A percentile compares a stretch with the other conserved stretches of the same genome.
Evolutionary conservation across 2,329 filamentous ascomycete genomes (phyloP).

Genomic region (Byssothecium circinans): DNA sequence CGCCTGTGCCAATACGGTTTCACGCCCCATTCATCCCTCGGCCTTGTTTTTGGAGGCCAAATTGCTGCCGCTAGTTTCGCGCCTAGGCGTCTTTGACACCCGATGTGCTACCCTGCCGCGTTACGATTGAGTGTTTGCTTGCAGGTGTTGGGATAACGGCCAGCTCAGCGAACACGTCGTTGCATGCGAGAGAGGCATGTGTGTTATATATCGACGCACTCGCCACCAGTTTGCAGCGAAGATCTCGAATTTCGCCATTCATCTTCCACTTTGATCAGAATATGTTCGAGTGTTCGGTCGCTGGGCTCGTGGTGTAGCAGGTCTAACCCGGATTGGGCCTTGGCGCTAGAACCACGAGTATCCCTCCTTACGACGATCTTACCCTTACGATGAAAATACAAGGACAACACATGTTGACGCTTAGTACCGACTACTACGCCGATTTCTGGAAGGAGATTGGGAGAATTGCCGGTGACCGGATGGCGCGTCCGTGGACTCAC

Average conservation of each 20-base stretch:
- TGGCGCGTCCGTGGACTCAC: constrained; percentile 1
- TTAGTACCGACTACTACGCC: constrained; percentile 3
- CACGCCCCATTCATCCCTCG: constrained; percentile 4
- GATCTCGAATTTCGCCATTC: constrained; percentile 1
- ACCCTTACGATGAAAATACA: neutral
- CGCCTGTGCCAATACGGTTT: neutral
- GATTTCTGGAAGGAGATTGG: neutral
- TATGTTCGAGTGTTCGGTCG: neutral
- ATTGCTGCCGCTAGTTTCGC: neutral
- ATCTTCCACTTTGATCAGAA: neutral
- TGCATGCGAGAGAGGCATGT: neutral
- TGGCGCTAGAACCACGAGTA: constrained; percentile 3
- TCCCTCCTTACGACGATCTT: constrained; percentile 4
- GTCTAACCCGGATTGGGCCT: constrained; percentile 7
- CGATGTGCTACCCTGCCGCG: neutral
- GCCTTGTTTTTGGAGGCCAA: neutral
- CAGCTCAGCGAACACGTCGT: constrained; percentile 9
- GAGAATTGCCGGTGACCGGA: constrained; percentile 1
- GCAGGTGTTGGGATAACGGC: neutral
- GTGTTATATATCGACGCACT: constrained; percentile 3
- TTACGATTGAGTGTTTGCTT: constrained; percentile 1
- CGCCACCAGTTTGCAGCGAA: constrained; percentile 8
- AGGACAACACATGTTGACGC: constrained; percentile 3
- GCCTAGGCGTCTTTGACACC: neutral
- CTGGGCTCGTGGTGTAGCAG: constrained; percentile 8